Percentiles rank a stretch among this genome's conserved stretches.
Conservation (phyloP, 371 early-diverging fungal genomes). For the Mucor saturninus region DNA sequence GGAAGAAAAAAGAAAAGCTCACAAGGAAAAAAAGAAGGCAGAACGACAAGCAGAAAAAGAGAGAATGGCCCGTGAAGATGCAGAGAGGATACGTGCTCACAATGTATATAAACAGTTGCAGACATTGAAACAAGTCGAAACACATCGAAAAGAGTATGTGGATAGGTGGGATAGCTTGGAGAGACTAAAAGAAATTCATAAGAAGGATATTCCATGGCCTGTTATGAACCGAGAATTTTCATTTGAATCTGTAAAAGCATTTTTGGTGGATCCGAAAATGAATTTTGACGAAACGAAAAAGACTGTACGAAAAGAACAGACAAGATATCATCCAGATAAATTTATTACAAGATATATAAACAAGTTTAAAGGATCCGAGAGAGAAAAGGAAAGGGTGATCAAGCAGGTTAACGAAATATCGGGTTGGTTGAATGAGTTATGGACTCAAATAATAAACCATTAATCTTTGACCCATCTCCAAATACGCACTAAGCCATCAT, state of each 20-base stretch:
- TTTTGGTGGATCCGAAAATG: constrained; percentile 22
- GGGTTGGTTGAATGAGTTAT: constrained; percentile 50
- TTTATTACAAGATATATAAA: constrained; percentile 40
- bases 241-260: constrained; percentile 21
- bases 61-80: constrained; percentile 16
- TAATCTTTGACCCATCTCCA: constrained; percentile 59
- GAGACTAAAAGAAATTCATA: constrained; percentile 3
- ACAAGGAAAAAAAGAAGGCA: constrained; percentile 24
- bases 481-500: constrained; percentile 85
- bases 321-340: constrained; percentile 55
- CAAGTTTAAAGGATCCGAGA: constrained; percentile 35
- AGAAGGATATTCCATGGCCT: constrained; percentile 53
- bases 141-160: constrained; percentile 14
- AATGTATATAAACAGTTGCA: constrained; percentile 15
- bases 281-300: constrained; percentile 29
- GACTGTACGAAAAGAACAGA: constrained; percentile 46
- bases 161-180: constrained; percentile 37
- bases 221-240: constrained; percentile 17
- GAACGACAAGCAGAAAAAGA: constrained; percentile 23
- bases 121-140: neutral
- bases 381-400: constrained; percentile 29
- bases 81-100: constrained; percentile 30
- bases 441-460: constrained; percentile 18
- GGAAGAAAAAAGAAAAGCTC: constrained; percentile 30
- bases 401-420: constrained; percentile 41